Percentiles rank a stretch among this genome's conserved stretches.
These are phyloP conservation scores for Saccharomycopsis fermentans DNA, from an alignment of 805 yeast species.

Conservation along the genomic window DNA sequence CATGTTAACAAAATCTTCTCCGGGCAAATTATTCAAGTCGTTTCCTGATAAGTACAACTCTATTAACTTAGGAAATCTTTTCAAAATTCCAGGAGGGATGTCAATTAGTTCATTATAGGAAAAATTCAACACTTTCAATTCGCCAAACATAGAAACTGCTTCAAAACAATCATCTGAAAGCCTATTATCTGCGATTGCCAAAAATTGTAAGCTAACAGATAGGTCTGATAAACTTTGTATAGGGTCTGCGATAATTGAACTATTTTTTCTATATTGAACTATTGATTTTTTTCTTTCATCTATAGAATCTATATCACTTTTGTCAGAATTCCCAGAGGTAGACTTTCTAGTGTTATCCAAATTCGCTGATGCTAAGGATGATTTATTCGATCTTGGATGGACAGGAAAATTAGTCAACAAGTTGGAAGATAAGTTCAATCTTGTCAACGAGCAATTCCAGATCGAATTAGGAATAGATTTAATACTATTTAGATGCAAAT, in stretches of 20 bases:
- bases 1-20: conserved; percentile 68
- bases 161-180: conserved; percentile 70
- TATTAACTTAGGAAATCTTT: conserved; percentile 43
- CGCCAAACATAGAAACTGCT: conserved; percentile 45
- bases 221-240: conserved; percentile 19
- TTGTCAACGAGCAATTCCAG: conserved; percentile 82
- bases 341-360: conserved; percentile 4
- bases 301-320: background rate
- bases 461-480: conserved; percentile 39
- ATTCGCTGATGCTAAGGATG: conserved; percentile 11
- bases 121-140: conserved; percentile 56
- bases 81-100: conserved; percentile 63
- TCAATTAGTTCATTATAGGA: conserved; percentile 81
- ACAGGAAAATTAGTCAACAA: conserved; percentile 30
- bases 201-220: conserved; percentile 41
- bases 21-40: conserved; percentile 63
- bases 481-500: conserved; percentile 53
- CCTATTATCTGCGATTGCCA: conserved; percentile 76
- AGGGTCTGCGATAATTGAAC: background rate
- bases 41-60: conserved; percentile 80
- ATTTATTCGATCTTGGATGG: conserved; percentile 15
- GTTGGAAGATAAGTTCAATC: conserved; percentile 86
- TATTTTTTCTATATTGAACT: conserved; percentile 22
- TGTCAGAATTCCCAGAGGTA: background rate
- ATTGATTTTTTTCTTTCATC: conserved; percentile 14